Base-by-base conservation (phyloP, 768 basidiomycete species). In the Psilocybe cubensis region DNA sequence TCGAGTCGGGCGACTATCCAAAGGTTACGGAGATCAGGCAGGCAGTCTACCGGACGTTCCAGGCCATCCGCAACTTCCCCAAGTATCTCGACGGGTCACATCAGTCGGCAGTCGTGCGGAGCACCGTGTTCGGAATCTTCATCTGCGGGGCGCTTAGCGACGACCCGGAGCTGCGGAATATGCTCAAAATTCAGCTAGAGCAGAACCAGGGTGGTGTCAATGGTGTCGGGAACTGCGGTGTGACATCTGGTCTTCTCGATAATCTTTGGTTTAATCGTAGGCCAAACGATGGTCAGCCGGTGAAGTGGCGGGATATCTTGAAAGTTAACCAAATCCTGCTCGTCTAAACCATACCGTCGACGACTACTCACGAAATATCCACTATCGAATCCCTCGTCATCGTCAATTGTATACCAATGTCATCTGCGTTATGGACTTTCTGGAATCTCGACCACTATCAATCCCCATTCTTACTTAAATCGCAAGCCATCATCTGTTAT, bases 41-140 rank as follows among this genome's bases (percentile, higher is more conserved):
- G 3, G 77, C 79, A 79, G 57, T 76, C 72, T 28, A 68, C 63
- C 47, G 66, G 27, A 60, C 64, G 69, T 73, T 62, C 54, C 2
- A 56, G 20, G 43, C 58, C 50, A 51, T 56, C 49, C 38, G 35
- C 49, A 25, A 58, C 28, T 35, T 61, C 28, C 56, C 55, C 3
- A 14, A 12, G 3, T 31, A 20, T 31, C 27, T 50, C 38, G 21
- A 23, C 20, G 9, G 24, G 20, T 41, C 42, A 12, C 48, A 42
- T 25, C 14, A n/a, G 9, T 72, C 76, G 40, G 77, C 81, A 12
- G 87, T 92, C 24, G 81, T 91, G 55, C 79, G 90, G 35, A 90
- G 87, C 72, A 91, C 90, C 24, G 89, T 92, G 63, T 91, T 92
- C 64, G 82, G 83, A 43, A 85, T 91, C 57, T 91, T 87, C 65